Percentiles rank a stretch among this genome's conserved stretches.
Evolutionary conservation across 1,284 basidiomycete genomes (phyloP).

Genomic region (Pseudozyma hubeiensis): DNA sequence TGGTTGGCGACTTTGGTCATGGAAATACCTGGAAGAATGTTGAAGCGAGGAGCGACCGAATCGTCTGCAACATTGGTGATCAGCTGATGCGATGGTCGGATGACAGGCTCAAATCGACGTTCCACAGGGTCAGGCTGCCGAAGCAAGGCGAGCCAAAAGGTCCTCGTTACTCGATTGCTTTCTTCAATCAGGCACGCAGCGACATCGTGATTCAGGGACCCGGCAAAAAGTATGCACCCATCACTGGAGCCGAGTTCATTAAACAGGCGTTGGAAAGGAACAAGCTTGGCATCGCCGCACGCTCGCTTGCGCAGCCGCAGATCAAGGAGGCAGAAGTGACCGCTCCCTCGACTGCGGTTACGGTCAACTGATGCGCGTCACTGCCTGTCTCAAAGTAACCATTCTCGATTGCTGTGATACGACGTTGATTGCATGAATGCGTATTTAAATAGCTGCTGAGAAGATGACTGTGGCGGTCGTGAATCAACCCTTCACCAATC

Average conservation of each 20-base stretch:
- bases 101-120: conserved; percentile 74
- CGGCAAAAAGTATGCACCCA: conserved; percentile 43
- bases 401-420: too few relatives aligned
- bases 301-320: background rate
- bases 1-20: conserved; percentile 71
- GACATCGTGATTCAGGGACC: conserved; percentile 60
- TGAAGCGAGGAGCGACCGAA: conserved; percentile 69
- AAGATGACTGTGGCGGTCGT: background rate
- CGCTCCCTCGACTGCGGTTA: conserved; percentile 5
- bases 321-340: conserved; percentile 1
- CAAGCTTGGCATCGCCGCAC: conserved; percentile 25
- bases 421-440: background rate
- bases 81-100: conserved; percentile 77
- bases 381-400: background rate
- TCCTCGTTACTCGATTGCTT: conserved; percentile 60
- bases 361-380: conserved; percentile 4
- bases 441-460: background rate
- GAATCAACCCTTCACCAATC: conserved; percentile 58
- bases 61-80: conserved; percentile 77
- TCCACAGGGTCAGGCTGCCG: conserved; percentile 75
- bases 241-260: conserved; percentile 47
- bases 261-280: conserved; percentile 53
- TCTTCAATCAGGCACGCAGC: conserved; percentile 63
- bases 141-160: conserved; percentile 49
- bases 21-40: conserved; percentile 73